phyloP scores from a whole-genome alignment of 2,329 filamentous ascomycete species.

The Hymenoscyphus fructigenus region DNA sequence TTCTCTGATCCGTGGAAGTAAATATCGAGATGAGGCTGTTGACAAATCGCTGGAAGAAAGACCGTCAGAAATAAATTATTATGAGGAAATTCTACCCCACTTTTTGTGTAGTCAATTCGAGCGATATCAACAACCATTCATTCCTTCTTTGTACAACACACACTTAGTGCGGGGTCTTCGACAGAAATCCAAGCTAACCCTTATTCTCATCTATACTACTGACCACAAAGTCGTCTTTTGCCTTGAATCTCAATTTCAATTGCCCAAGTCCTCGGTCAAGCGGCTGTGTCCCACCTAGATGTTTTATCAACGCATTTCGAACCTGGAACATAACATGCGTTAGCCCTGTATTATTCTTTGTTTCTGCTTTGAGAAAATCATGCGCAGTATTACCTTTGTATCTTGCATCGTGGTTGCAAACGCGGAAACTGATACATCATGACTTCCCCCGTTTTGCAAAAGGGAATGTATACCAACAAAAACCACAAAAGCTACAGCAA shows the following conservation, averaged over 20 bases:
- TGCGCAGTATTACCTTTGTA: neutral
- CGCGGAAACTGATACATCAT: neutral
- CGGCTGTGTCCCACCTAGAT: neutral
- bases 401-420: neutral
- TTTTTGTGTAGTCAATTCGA: no score
- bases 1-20: no score
- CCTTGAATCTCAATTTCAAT: neutral
- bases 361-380: no score
- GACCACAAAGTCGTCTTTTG: neutral
- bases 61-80: no score
- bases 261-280: neutral
- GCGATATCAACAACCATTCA: no score
- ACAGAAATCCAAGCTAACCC: no score
- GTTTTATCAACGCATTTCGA: neutral
- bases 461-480: neutral
- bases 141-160: no score
- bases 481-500: neutral
- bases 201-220: neutral
- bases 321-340: neutral
- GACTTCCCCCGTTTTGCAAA: neutral
- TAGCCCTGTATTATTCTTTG: neutral
- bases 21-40: no score
- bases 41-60: no score
- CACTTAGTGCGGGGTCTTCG: no score
- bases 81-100: no score